These are phyloP conservation scores for Pleodorina starrii DNA, from an alignment of 139 green algal genomes.

Conservation along the genomic window DNA sequence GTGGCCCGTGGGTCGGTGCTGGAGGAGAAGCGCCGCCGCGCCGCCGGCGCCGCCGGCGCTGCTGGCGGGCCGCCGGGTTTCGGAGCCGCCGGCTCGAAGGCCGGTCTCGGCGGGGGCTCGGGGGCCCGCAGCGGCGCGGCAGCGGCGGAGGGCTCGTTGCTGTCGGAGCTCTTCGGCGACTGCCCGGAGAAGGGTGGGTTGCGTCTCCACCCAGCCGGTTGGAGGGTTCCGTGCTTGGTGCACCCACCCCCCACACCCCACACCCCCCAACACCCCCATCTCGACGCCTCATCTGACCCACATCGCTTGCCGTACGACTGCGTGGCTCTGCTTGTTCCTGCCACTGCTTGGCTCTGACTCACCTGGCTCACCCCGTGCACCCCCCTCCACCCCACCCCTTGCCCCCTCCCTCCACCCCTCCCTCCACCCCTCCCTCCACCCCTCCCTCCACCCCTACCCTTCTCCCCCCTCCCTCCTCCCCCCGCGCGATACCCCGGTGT, in stretches of 20 bases:
- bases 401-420: neutral
- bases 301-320: too few relatives aligned
- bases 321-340: too few relatives aligned
- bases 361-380: too few relatives aligned
- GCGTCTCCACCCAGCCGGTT: too few relatives aligned
- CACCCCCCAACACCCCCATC: too few relatives aligned
- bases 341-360: too few relatives aligned
- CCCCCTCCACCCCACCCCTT: too few relatives aligned
- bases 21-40: slow-evolving; percentile 37
- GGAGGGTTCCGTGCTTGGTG: too few relatives aligned
- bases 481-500: neutral
- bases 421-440: neutral
- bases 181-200: slow-evolving; percentile 12
- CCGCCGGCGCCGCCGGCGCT: slow-evolving; percentile 1
- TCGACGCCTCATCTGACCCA: too few relatives aligned
- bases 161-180: slow-evolving; percentile 18
- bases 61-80: neutral
- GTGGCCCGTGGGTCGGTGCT: slow-evolving; percentile 15
- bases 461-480: neutral
- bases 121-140: neutral
- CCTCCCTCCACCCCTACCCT: neutral
- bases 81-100: neutral
- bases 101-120: too few relatives aligned
- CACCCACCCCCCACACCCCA: too few relatives aligned
- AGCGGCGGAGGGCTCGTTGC: neutral